Evolutionary conservation across 2,329 filamentous ascomycete genomes (phyloP), one percentile per base, ranked within the genome.

Genomic region (Phialophora chinensis): DNA sequence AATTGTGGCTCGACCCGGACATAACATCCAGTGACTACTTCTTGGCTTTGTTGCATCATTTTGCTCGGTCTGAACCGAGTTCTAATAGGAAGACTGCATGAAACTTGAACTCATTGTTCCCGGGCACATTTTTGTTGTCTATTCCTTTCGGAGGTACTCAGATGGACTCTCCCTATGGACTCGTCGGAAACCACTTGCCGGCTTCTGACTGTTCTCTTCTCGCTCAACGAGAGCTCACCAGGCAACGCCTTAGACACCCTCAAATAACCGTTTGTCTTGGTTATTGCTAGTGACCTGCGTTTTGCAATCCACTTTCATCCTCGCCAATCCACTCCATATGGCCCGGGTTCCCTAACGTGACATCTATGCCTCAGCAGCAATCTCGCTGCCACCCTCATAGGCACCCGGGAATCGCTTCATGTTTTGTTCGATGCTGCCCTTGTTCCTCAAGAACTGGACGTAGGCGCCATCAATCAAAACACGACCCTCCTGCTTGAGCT

Each of bases 401-500:
- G 95, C 95, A 72, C 91, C 90, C 76, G 95, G 95, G 92, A 97
- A 99, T 77, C 92, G 88, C 84, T 88, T 89, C 80, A 99, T 89
- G 90, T 99, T 99, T 76, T 91, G 76, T 80, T 86, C 87, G 74
- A 99, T 85, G 77, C 84, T 86, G 78, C 95, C 95, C 85, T 96
- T 90, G 88, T 96, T 96, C 85, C 88, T 87, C 77, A 98, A 89
- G 91, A 99, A 99, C 88, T 99, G 93, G 77, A 99, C 95, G 86
- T 99, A 99, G 78, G 95, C 95, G 89, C 95, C 95, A 78, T 99
- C 95, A 77, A 96, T 91, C 88, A 94, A 92, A 85, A 99, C 90
- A 81, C 89, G 90, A 81, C 95, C 95, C 78, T 90, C 91, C 80
- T 92, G 87, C 89, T 96, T 96, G 87, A 94, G 91, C 84, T 93